Conservation (phyloP, 345 rosid species). For the Balakata baccata region DNA sequence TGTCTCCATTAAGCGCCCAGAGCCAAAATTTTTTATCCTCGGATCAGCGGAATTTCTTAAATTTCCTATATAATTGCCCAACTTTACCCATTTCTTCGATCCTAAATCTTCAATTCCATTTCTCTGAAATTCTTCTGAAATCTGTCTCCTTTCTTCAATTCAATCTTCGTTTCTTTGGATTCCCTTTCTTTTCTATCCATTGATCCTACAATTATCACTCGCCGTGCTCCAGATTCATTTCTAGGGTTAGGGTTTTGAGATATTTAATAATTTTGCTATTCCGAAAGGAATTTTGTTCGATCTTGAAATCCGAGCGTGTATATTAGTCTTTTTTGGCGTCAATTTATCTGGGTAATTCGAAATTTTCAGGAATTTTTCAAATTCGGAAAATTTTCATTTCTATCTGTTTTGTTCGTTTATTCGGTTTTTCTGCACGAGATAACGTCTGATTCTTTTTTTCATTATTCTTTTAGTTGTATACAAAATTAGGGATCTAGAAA, state of each 20-base stretch:
- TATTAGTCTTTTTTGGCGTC: not conserved
- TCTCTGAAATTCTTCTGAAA: not conserved
- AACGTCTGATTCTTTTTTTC: not conserved
- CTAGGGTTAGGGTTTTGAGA: slow-evolving; percentile 43
- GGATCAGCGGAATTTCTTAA: slow-evolving; percentile 14
- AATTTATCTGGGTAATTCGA: slow-evolving; percentile 14
- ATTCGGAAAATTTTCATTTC: slow-evolving; percentile 5
- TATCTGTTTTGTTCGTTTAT: not conserved
- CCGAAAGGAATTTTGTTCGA: slow-evolving; percentile 8
- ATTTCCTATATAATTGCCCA: slow-evolving; percentile 26
- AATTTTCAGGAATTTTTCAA: not conserved
- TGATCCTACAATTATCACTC: slow-evolving; percentile 9
- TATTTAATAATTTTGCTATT: slow-evolving; percentile 2
- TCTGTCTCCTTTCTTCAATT: not conserved
- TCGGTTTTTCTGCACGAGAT: not conserved
- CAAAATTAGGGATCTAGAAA: slow-evolving; percentile 1
- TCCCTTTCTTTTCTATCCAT: slow-evolving; percentile 17
- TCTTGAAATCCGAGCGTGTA: slow-evolving; percentile 7
- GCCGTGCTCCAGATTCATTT: slow-evolving; percentile 10
- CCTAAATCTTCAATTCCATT: slow-evolving; percentile 3
- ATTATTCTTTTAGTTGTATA: not conserved
- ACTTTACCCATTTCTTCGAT: slow-evolving; percentile 12
- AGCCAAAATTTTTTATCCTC: no score
- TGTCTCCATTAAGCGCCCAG: no score
- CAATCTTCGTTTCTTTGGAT: not conserved